Evolutionary conservation across 176 grass and related monocot species (phyloP).

Genomic region (Tuctoria greenei): DNA sequence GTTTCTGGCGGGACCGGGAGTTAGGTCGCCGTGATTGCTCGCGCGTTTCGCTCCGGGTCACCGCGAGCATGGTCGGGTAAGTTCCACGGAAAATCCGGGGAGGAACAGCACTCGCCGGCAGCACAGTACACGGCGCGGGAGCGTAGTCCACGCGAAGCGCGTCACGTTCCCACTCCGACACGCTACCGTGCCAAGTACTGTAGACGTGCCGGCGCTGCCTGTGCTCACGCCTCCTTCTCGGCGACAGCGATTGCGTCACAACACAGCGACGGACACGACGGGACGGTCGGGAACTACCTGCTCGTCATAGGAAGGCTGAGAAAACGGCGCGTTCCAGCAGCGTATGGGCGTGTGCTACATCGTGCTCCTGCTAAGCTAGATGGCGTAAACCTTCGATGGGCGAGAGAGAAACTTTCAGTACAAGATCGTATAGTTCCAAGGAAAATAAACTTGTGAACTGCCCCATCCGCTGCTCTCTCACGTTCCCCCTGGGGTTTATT

Average conservation of each 20-base stretch:
- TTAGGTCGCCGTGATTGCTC: background rate
- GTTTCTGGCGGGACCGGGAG: slow-evolving; percentile 11
- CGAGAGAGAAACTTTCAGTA: too few relatives aligned
- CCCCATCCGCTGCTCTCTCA: too few relatives aligned
- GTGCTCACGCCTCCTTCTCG: background rate
- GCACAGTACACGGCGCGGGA: background rate
- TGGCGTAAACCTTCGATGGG: too few relatives aligned
- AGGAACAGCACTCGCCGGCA: background rate
- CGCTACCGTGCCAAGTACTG: background rate
- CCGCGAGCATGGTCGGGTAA: background rate
- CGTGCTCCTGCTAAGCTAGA: too few relatives aligned
- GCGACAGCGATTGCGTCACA: background rate
- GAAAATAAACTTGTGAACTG: too few relatives aligned
- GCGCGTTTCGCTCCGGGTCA: slow-evolving; percentile 9
- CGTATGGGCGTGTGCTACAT: too few relatives aligned
- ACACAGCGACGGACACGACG: background rate
- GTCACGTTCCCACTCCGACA: background rate
- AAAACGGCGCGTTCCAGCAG: too few relatives aligned
- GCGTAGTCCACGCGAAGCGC: background rate
- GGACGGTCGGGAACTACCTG: too few relatives aligned
- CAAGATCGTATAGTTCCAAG: too few relatives aligned
- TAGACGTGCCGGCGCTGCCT: background rate
- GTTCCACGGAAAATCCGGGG: background rate
- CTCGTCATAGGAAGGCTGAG: too few relatives aligned
- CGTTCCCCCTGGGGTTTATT: background rate